Conservation (phyloP, 176 grass and related monocot genomes). For the Oryza brachyantha region DNA sequence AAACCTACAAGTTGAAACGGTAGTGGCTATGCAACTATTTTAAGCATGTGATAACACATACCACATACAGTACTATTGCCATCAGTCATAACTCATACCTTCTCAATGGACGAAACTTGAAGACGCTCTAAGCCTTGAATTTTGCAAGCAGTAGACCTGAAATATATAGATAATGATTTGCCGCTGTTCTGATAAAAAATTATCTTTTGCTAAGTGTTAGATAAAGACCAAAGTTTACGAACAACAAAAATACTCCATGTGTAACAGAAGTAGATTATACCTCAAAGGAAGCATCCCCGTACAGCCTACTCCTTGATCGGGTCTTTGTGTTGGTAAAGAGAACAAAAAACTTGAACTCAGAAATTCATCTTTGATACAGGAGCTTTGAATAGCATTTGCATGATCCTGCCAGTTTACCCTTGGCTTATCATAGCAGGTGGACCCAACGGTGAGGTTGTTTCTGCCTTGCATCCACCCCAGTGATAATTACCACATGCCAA, state of each 20-base stretch:
- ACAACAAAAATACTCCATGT: neutral
- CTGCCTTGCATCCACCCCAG: conserved; percentile 30
- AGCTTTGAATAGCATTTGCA: conserved; percentile 44
- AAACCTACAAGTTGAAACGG: neutral
- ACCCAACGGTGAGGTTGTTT: conserved; percentile 7
- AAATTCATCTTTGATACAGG: conserved; percentile 49
- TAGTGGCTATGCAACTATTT: conserved; percentile 13
- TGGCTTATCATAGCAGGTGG: conserved; percentile 43
- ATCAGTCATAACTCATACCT: conserved; percentile 58
- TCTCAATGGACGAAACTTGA: conserved; percentile 56
- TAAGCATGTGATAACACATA: neutral
- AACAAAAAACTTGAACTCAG: conserved; percentile 75
- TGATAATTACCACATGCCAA: neutral
- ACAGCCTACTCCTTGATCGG: conserved; percentile 27
- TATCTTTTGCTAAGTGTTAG: conserved; percentile 12
- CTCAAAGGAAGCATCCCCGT: conserved; percentile 55
- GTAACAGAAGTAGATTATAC: conserved; percentile 25
- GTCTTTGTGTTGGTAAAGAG: conserved; percentile 76
- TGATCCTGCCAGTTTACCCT: conserved; percentile 68
- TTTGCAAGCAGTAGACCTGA: conserved; percentile 52
- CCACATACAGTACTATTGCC: neutral
- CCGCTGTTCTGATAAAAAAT: neutral
- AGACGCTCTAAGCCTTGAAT: conserved; percentile 52
- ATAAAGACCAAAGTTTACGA: neutral
- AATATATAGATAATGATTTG: conserved; percentile 12